Conservation (phyloP, 768 basidiomycete genomes). For the Auriscalpium microsporum region DNA sequence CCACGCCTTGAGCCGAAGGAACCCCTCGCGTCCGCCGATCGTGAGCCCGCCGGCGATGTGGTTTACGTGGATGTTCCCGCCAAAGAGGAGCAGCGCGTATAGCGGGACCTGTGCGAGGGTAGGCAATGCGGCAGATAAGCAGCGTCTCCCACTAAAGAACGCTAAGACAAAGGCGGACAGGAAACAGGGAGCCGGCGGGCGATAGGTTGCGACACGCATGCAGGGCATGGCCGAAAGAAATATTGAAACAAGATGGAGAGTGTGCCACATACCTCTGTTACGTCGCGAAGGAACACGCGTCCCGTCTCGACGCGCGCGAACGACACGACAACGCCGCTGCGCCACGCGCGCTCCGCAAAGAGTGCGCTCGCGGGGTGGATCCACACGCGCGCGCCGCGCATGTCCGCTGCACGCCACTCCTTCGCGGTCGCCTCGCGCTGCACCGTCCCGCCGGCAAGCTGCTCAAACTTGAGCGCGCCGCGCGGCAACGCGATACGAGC, state of each 20-base stretch:
- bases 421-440: constrained; percentile 78
- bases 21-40: constrained; percentile 43
- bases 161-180: neutral
- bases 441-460: constrained; percentile 74
- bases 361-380: constrained; percentile 77
- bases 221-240: no score
- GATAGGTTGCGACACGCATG: no score
- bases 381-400: constrained; percentile 56
- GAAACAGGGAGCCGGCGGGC: neutral
- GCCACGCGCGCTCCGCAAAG: constrained; percentile 67
- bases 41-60: constrained; percentile 74
- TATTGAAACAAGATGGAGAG: no score
- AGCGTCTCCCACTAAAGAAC: neutral
- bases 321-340: constrained; percentile 71
- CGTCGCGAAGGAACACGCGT: constrained; percentile 82
- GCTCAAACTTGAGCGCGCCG: constrained; percentile 75
- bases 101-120: constrained; percentile 55
- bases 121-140: no score
- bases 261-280: constrained; percentile 59
- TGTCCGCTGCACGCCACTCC: constrained; percentile 78
- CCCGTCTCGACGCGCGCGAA: constrained; percentile 77
- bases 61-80: constrained; percentile 69
- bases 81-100: constrained; percentile 80
- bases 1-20: constrained; percentile 67
- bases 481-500: constrained; percentile 68